Conservation (phyloP, 495 filamentous ascomycete genomes). For the Talaromyces liani region DNA sequence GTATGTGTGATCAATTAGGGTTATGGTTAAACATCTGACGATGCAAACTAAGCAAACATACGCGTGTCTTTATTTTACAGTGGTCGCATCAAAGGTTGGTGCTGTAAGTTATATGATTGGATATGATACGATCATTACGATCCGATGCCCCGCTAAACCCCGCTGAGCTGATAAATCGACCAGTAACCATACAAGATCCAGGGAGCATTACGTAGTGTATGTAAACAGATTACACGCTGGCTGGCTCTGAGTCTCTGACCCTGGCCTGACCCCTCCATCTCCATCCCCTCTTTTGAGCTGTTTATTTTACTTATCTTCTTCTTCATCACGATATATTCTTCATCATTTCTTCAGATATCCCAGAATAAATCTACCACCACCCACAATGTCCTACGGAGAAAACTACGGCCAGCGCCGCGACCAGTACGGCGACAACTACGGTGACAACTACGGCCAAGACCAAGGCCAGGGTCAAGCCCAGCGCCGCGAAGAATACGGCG, state of each 20-base stretch:
- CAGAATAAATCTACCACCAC: neutral
- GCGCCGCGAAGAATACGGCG: neutral
- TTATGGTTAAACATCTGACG: neutral
- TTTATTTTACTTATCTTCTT: neutral
- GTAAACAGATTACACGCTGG: neutral
- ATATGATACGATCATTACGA: neutral
- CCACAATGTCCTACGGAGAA: constrained; percentile 8
- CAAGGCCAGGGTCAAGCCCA: neutral
- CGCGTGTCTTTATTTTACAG: neutral
- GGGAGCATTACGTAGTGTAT: neutral
- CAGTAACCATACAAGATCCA: neutral
- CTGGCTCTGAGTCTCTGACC: neutral
- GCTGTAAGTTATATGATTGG: neutral
- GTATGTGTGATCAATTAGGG: no score
- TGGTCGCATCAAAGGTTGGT: neutral
- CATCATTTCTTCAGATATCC: neutral
- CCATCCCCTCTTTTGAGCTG: neutral
- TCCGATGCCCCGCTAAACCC: neutral
- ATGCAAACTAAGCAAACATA: neutral
- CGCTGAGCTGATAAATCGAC: neutral
- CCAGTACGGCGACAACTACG: neutral
- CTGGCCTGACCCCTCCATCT: neutral
- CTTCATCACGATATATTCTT: neutral
- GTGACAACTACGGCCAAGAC: neutral
- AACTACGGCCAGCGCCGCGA: neutral